Evolutionary conservation across 768 basidiomycete species (phyloP).

Genomic region (Neoboletus brunneissimus): DNA sequence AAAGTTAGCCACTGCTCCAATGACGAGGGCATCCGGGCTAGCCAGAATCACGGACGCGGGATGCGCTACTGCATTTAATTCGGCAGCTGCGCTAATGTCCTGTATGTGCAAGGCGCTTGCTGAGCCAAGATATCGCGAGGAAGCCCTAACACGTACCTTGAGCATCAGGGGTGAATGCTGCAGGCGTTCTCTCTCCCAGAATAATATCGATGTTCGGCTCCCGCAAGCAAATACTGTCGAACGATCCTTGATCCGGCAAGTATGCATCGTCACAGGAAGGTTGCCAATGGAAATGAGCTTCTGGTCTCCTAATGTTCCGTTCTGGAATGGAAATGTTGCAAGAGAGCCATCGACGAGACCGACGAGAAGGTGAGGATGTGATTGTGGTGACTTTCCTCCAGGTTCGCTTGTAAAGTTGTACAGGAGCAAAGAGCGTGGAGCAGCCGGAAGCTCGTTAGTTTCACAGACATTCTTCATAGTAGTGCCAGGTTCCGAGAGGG

Average conservation of each 20-base stretch:
- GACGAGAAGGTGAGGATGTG: slow-evolving; percentile 58
- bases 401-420: slow-evolving; percentile 55
- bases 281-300: slow-evolving; percentile 65
- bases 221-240: slow-evolving; percentile 68
- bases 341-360: slow-evolving; percentile 78
- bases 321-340: slow-evolving; percentile 49
- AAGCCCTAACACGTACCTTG: slow-evolving; percentile 42
- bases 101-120: slow-evolving; percentile 17
- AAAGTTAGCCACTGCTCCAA: slow-evolving; percentile 65
- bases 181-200: slow-evolving; percentile 62
- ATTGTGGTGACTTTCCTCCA: slow-evolving; percentile 35
- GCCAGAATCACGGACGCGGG: slow-evolving; percentile 58
- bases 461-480: slow-evolving; percentile 24
- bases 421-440: slow-evolving; percentile 46
- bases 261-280: slow-evolving; percentile 59
- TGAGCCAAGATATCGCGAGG: slow-evolving; percentile 1
- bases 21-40: slow-evolving; percentile 49
- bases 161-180: slow-evolving; percentile 69
- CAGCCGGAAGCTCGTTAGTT: slow-evolving; percentile 37
- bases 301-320: slow-evolving; percentile 41
- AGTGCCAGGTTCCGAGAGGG: slow-evolving; percentile 21
- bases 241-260: slow-evolving; percentile 52
- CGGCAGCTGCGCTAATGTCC: slow-evolving; percentile 53
- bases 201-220: slow-evolving; percentile 65
- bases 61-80: slow-evolving; percentile 48